Percentiles rank a stretch among this genome's conserved stretches.
Conservation (phyloP, 768 basidiomycete genomes). For the Tulasnella sp. region DNA sequence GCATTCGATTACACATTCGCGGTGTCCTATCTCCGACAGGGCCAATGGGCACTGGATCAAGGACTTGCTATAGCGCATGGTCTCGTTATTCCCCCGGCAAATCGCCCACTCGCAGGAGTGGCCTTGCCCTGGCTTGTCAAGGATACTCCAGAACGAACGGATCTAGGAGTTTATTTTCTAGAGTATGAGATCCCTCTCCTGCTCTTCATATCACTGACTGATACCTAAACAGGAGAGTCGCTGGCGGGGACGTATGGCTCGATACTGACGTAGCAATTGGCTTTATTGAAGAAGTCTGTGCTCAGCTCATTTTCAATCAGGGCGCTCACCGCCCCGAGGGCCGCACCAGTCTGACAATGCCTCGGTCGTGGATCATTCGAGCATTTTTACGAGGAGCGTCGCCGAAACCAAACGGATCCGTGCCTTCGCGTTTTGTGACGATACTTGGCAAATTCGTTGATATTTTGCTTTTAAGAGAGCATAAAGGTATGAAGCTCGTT, state of each 20-base stretch:
- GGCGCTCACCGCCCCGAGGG: not conserved
- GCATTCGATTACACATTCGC: conserved; percentile 5
- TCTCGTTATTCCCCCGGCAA: not conserved
- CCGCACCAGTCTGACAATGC: not conserved
- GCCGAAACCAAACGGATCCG: not conserved
- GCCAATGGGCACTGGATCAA: not conserved
- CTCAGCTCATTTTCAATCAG: not conserved
- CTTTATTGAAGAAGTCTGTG: conserved; percentile 23
- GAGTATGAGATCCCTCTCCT: not conserved
- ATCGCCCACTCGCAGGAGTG: not conserved
- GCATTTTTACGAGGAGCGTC: not conserved
- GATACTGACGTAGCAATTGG: conserved; percentile 4
- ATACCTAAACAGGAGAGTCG: not conserved
- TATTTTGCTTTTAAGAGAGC: not conserved
- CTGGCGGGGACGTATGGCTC: not conserved
- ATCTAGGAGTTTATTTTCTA: not conserved
- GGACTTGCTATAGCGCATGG: not conserved
- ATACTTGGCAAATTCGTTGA: not conserved
- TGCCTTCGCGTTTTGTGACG: not conserved
- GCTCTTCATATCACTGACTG: not conserved
- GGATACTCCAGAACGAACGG: not conserved
- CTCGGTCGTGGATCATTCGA: conserved; percentile 23
- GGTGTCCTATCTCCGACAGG: not conserved
- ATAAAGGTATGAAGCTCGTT: not conserved
- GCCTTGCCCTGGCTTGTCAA: not conserved